Conservation (phyloP, 108 stramenopile genomes). For the Pseudonitzschia pungens region DNA sequence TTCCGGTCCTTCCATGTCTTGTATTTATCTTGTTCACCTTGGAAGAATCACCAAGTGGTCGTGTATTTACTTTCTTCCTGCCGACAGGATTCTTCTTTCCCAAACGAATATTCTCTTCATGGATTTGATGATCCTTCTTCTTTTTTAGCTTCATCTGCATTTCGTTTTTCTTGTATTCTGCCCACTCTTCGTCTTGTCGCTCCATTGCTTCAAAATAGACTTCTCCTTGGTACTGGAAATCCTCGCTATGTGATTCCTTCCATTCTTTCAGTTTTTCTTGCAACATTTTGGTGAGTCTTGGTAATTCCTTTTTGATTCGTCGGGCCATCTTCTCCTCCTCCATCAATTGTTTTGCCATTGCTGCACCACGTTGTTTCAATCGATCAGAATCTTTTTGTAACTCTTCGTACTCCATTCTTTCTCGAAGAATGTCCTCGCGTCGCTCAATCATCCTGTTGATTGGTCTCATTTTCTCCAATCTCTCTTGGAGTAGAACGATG, state of each 20-base stretch:
- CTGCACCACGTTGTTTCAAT: conserved; percentile 82
- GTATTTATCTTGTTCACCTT: neutral
- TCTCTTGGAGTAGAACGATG: conserved; percentile 48
- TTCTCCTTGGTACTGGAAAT: conserved; percentile 71
- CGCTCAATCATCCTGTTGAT: conserved; percentile 84
- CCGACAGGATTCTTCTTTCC: conserved; percentile 9
- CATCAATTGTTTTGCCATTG: conserved; percentile 85
- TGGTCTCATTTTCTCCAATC: conserved; percentile 82
- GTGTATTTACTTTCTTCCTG: neutral
- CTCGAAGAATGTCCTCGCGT: conserved; percentile 77
- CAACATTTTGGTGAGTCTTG: conserved; percentile 63
- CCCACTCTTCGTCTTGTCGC: conserved; percentile 81
- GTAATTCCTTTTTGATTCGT: conserved; percentile 83
- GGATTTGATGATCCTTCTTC: conserved; percentile 63
- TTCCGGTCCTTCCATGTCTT: neutral
- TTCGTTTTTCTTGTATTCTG: conserved; percentile 67
- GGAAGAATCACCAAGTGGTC: conserved; percentile 14
- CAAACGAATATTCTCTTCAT: conserved; percentile 30
- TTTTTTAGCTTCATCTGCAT: conserved; percentile 69
- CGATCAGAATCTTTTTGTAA: conserved; percentile 87
- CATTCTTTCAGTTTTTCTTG: conserved; percentile 70
- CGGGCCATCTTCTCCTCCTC: conserved; percentile 92
- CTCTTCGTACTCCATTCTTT: conserved; percentile 77
- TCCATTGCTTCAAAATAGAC: conserved; percentile 67
- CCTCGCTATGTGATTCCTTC: conserved; percentile 55